Evolutionary conservation across 1,284 basidiomycete species (phyloP), one percentile per base, ranked within the genome.

Genomic region (Ceratorhiza oryzae-sativae): DNA sequence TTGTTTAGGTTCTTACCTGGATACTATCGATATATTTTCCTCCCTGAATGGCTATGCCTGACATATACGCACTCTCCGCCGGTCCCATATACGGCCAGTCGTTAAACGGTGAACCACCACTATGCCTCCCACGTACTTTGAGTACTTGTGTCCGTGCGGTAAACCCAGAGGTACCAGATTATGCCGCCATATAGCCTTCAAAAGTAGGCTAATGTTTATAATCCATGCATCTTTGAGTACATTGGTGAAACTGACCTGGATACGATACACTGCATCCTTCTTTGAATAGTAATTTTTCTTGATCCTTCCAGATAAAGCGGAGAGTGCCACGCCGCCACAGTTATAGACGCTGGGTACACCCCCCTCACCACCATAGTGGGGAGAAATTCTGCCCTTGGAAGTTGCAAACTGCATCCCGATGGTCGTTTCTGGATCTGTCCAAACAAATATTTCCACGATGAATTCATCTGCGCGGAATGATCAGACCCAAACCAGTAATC

Each of bases 371-470:
- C 68, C 55, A 20, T 59, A 71, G 23, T 39, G 27, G 9, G 30
- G 42, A 2, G 68, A 71, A 8, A 48, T 25, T 39, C 56, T 53
- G 1, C 68, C 56, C 9, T 46, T 36, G 34, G 46, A 60, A 1
- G 55, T 60, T 8, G 41, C 23, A n/a, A 71, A 71, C 23, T 71
- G 68, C 8, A 71, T 48, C 3, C 42, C 34, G 13, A n/a, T 51
- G 0, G 32, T 27, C 0, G 27, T 23, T 36, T 41, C 45, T 4
- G 12, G 3, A 39, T 42, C 36, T 20, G 27, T 41, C 65, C 65
- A 68, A 1, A 60, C 34, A 2, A 59, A 5, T 15, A 71, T 20
- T 23, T 71, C 68, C 1, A 49, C 12, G 13, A 59, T 51, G 30
- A 48, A 46, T 51, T 71, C 68, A 25, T 56, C 68, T 71, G n/a